A percentile compares a stretch with the other conserved stretches of the same genome.
These are phyloP conservation scores for Pachysandra terminalis DNA, from an alignment of 164 flowering plant species.

Conservation along the genomic window DNA sequence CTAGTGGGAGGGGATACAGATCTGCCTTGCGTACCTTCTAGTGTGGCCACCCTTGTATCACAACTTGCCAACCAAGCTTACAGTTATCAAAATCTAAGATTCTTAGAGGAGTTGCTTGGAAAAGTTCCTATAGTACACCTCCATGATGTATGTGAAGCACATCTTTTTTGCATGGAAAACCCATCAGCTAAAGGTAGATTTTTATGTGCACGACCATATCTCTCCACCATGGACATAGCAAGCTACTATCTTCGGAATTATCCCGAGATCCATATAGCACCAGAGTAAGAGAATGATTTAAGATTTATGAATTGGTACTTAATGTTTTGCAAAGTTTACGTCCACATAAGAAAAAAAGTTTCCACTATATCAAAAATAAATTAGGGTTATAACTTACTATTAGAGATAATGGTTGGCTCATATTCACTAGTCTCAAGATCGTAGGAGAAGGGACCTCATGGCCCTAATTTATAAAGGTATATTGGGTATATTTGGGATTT, in stretches of 20 bases:
- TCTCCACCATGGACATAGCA: constrained; percentile 16
- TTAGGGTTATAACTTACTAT: too few species aligned
- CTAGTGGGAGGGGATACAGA: constrained; percentile 15
- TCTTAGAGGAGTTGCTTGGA: constrained; percentile 34
- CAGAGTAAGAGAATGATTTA: constrained; percentile 18
- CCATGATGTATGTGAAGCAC: constrained; percentile 51
- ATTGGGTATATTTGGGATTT: too few species aligned
- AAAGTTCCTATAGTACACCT: constrained; percentile 46
- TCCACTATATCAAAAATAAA: too few species aligned
- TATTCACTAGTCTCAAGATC: too few species aligned
- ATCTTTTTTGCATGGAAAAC: constrained; percentile 44
- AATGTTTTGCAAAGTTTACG: too few species aligned
- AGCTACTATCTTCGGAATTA: constrained; percentile 1
- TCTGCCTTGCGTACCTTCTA: constrained; percentile 11
- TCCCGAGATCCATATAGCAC: constrained; percentile 12
- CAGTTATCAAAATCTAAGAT: constrained; percentile 3
- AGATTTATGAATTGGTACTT: too few species aligned
- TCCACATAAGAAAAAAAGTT: too few species aligned
- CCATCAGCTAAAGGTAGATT: constrained; percentile 29
- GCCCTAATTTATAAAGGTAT: too few species aligned
- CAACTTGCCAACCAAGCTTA: constrained; percentile 4
- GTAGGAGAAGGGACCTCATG: too few species aligned
- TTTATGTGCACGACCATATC: constrained; percentile 21
- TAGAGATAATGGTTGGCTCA: too few species aligned
- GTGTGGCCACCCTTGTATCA: constrained; percentile 14